Evolutionary conservation across 2,329 filamentous ascomycete genomes (phyloP), one percentile per base, ranked within the genome.

Genomic region (Tolypocladium pustulatum): DNA sequence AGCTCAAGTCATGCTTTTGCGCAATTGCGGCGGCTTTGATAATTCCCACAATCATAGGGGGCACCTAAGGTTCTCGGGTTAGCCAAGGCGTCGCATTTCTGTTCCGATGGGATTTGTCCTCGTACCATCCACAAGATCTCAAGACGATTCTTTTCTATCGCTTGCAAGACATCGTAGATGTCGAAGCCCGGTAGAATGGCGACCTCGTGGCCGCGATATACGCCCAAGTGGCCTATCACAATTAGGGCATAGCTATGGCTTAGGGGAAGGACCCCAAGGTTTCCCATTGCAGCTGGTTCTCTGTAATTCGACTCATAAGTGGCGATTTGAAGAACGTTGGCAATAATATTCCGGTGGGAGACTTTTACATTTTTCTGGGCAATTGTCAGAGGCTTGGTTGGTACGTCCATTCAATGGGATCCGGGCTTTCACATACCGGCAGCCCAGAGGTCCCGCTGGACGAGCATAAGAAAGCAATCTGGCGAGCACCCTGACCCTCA

Each of bases 191-290:
- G 85, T 43, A 94, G 73, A 5, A 92, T 78, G 43, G 93, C 78
- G 1, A 87, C 78, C 58, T 83, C 81, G 62, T 94, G 89, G 8
- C 90, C 90, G 12, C 87, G 80, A 65, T 86, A 94, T 0, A 82
- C 74, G 12, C 79, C 81, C 0, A 78, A 71, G 66, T 90, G 87
- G 37, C 81, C 84, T 58, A 89, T 83, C 7, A 90, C 83, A 4
- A 93, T 82, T 13, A 94, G 73, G 1, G 82, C 83, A 67, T 91
- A 93, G 61, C 91, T 92, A 67, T 94, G 90, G 61, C 87, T 90
- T 65, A 90, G 81, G 0, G 89, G 89, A 4, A 92, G 75, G 12
- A 91, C 76, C 2, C 87, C 88, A 0, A 91, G 75, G 38, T 75
- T 70, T 25, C 54, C 54, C 54, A 55, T n/a, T 9, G 54, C 36